Evolutionary conservation across 1,284 basidiomycete genomes (phyloP), one percentile per base, ranked within the genome.

Genomic region (Tilletiopsis washingtonensis): DNA sequence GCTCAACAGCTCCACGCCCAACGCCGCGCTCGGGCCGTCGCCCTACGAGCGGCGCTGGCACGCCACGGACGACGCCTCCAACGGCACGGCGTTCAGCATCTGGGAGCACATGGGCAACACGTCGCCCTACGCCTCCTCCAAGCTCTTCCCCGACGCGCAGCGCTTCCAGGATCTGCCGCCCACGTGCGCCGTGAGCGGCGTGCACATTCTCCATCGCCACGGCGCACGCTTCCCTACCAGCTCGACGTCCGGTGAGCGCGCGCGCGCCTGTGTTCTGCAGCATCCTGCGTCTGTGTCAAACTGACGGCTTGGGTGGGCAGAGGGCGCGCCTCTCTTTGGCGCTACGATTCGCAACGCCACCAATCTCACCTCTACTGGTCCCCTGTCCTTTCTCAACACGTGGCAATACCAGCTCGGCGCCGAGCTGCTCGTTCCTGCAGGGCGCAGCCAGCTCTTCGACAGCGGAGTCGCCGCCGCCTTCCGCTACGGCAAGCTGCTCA

Each of bases 351-450:
- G 41, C 24, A 65, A 61, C 42, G 54, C 53, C 0, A 54, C 60
- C 21, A 55, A 54, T 19, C 40, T n/a, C 44, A 56, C 32, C 61
- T 68, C 57, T 51, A 38, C 55, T 0, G 69, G 69, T 17, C 49
- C 49, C 11, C 56, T 71, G n/a, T 46, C 56, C 1, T 71, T 71
- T 41, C 43, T 71, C 21, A 62, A 62, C 51, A 43, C 11, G 23
- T 71, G 67, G 55, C 45, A 45, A 23, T 70, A 63, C 43, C 56
- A 59, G n/a, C 56, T 70, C 2, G 69, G 69, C 36, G 49, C 54
- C 32, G 69, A 71, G 52, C 57, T 71, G 1, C 60, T 71, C 24
- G 61, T 61, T 4, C 65, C 67, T 9, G 53, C 67, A n/a, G 69
- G 69, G 0, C 56, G 67, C 4, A 49, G 57, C 34, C 65, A 71